A percentile compares a stretch with the other conserved stretches of the same genome.
These are phyloP conservation scores for Westerdykella aurantiaca DNA, from an alignment of 2,329 filamentous ascomycete species.

Conservation along the genomic window DNA sequence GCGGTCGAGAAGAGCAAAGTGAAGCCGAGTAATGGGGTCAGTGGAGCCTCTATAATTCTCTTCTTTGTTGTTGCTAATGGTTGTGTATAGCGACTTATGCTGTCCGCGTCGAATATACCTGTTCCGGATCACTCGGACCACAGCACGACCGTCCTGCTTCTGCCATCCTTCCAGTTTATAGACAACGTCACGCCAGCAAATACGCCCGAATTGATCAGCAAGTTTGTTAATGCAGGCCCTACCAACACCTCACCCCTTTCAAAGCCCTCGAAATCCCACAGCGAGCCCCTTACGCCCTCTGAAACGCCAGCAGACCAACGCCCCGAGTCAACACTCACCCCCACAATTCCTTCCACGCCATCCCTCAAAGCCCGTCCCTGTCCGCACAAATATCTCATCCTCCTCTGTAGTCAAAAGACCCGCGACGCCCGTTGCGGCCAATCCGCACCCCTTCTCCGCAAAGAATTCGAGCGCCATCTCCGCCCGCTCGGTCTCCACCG, in stretches of 20 bases:
- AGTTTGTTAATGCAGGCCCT: slow-evolving; percentile 64
- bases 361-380: slow-evolving; percentile 57
- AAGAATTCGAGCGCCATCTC: slow-evolving; percentile 84
- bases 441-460: slow-evolving; percentile 80
- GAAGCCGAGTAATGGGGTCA: slow-evolving; percentile 63
- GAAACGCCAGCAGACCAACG: slow-evolving; percentile 1
- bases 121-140: slow-evolving; percentile 61
- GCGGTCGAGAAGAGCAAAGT: slow-evolving; percentile 47
- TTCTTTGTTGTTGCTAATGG: background rate
- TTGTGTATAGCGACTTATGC: slow-evolving; percentile 68
- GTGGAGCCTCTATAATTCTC: slow-evolving; percentile 25
- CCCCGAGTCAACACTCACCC: slow-evolving; percentile 11
- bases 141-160: slow-evolving; percentile 68
- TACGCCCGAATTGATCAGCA: slow-evolving; percentile 64
- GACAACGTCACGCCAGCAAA: slow-evolving; percentile 75
- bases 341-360: slow-evolving; percentile 3
- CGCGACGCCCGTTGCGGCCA: slow-evolving; percentile 92
- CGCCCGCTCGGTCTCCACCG: slow-evolving; percentile 78
- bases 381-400: slow-evolving; percentile 78
- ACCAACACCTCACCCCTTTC: slow-evolving; percentile 65
- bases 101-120: slow-evolving; percentile 88
- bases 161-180: slow-evolving; percentile 77
- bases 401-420: slow-evolving; percentile 92
- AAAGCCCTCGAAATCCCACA: slow-evolving; percentile 12
- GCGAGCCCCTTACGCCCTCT: slow-evolving; percentile 10